These are phyloP conservation scores for Fusarium tupiense DNA, from an alignment of 2,329 filamentous ascomycete species.

Conservation along the genomic window DNA sequence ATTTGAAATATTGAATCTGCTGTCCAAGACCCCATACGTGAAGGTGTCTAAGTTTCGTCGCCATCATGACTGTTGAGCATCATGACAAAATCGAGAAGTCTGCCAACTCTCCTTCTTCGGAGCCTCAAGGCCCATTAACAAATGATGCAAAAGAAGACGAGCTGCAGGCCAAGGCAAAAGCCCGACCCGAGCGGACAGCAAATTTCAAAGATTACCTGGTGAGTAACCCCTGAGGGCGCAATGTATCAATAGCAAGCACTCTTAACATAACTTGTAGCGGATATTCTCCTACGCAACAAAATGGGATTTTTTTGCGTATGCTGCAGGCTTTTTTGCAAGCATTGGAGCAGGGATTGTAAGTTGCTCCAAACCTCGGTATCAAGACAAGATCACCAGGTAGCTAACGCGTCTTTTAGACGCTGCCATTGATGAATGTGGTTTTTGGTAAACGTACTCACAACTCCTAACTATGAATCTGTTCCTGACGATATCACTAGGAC, in stretches of 20 bases:
- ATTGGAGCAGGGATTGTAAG: constrained; percentile 58
- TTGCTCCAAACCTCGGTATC: not conserved
- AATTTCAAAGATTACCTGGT: constrained; percentile 57
- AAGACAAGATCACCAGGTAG: not conserved
- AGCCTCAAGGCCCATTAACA: not conserved
- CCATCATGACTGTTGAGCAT: constrained; percentile 29
- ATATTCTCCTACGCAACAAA: constrained; percentile 65
- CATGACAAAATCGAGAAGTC: constrained; percentile 26
- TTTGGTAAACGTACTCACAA: constrained; percentile 54
- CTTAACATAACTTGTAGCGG: constrained; percentile 46
- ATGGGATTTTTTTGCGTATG: constrained; percentile 61
- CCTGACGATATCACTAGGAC: constrained; percentile 43
- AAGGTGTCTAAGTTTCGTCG: not conserved
- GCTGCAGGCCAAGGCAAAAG: constrained; percentile 46
- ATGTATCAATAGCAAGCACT: not conserved
- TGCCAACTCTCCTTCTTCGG: constrained; percentile 8
- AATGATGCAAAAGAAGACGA: constrained; percentile 40
- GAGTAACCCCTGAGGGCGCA: not conserved
- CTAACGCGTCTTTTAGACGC: constrained; percentile 46
- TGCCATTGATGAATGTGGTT: constrained; percentile 69
- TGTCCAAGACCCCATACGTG: not conserved
- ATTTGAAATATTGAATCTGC: not conserved
- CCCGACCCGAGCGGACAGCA: constrained; percentile 57
- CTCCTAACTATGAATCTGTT: no score
- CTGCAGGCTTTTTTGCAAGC: constrained; percentile 58